Base-by-base conservation (phyloP, 495 filamentous ascomycete species). In the Gamarada debralockiae region DNA sequence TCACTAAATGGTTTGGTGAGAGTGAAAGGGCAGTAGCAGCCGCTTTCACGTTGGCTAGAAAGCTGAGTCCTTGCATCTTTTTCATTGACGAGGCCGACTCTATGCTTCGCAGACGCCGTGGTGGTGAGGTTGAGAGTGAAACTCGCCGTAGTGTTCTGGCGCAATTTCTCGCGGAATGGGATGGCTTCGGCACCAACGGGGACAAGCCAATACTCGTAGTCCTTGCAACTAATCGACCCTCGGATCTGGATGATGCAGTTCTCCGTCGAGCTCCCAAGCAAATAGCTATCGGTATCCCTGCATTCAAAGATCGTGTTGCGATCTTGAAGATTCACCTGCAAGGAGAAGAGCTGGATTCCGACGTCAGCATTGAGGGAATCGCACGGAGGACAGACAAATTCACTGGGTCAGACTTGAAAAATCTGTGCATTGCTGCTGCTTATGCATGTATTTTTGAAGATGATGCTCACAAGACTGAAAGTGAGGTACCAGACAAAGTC, bases 71-170 rank as follows among this genome's bases (percentile, higher is more conserved):
- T 0, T 85, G 90, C 37, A 96, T 97, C 66, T 96, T 97, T 67
- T 97, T 97, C 78, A 97, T 97, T 67, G 92, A 97, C 67, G 92
- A 97, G 68, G 96, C 96, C 58, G 92, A 97, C 65, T 92, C 92
- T 52, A 96, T 97, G 65, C 86, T 97, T 52, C 85, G 86, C 15
- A 81, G 85, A 3, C 42, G 42, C 4, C n/a, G n/a, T n/a, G n/a
- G n/a, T n/a, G 38, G 12, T 13, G 38, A 12, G 6, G 38, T 13
- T 12, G 18, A 42, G 12, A 4, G 17, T 22, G 13, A 12, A 6
- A 12, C 8, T 9, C 42, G 15, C 42, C 12, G 14, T 12, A 10
- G 24, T 22, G 42, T 15, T 6, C 12, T 24, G 14, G 96, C 95
- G 55, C 92, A 96, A 65, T 96, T 96, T 65, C 70, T 97, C 34